Evolutionary conservation across 1,284 basidiomycete species (phyloP).

Genomic region (Irpex sp.): DNA sequence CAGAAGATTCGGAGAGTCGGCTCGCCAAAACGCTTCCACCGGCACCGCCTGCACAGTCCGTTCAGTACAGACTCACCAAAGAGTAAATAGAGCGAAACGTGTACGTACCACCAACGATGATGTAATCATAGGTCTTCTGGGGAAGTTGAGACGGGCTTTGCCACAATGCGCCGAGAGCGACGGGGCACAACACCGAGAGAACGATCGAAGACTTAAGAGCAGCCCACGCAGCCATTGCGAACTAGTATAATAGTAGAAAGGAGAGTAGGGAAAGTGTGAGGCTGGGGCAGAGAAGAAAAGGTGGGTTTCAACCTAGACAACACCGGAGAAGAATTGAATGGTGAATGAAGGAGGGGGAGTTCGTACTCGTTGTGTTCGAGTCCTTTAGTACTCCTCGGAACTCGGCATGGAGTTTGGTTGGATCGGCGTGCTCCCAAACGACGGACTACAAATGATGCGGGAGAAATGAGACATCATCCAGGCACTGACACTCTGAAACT

Average conservation of each 20-base stretch:
- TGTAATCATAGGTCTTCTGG: neutral
- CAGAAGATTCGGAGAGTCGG: slow-evolving; percentile 24
- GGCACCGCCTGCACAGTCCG: neutral
- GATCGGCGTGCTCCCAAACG: neutral
- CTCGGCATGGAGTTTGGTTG: neutral
- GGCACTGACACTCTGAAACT: neutral
- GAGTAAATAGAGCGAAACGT: neutral
- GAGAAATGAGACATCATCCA: neutral
- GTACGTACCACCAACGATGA: neutral
- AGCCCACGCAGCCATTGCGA: neutral
- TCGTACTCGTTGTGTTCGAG: neutral
- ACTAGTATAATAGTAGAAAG: neutral
- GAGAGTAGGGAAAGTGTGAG: neutral
- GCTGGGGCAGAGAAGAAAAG: neutral
- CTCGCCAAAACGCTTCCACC: slow-evolving; percentile 27
- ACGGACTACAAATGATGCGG: neutral
- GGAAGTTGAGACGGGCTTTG: neutral
- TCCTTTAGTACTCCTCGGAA: neutral
- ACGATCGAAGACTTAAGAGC: neutral
- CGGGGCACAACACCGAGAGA: neutral
- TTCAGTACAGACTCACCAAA: neutral
- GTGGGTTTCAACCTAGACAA: neutral
- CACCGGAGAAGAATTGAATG: neutral
- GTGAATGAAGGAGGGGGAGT: too few species aligned
- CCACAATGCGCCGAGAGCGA: neutral